These are phyloP conservation scores for Apiospora phragmitis DNA, from an alignment of 2,329 filamentous ascomycete genomes.

Conservation along the genomic window DNA sequence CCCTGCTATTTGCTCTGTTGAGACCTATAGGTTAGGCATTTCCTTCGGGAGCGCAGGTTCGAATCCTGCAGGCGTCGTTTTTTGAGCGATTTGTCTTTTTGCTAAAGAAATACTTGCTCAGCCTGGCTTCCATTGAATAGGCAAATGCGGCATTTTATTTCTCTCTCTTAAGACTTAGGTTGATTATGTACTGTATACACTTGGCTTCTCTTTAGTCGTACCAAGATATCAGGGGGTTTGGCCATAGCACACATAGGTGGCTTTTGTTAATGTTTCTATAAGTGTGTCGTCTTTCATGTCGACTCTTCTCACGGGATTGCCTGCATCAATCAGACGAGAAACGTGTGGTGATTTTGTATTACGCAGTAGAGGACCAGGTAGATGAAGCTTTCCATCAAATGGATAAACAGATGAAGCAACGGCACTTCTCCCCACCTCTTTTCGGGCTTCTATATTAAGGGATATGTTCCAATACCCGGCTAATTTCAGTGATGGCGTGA, in stretches of 20 bases:
- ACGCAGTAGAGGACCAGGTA: not conserved
- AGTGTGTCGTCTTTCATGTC: not conserved
- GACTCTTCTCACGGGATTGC: not conserved
- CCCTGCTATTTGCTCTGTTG: not conserved
- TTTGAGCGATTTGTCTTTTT: not conserved
- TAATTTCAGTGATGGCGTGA: constrained; percentile 2
- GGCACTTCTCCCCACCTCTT: not conserved
- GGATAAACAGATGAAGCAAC: not conserved
- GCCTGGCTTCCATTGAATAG: too few relatives aligned
- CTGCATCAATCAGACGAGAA: not conserved
- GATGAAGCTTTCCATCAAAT: too few relatives aligned
- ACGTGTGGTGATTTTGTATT: not conserved
- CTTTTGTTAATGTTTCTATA: too few relatives aligned
- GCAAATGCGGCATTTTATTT: not conserved
- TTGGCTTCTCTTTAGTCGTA: not conserved
- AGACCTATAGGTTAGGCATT: constrained; percentile 2
- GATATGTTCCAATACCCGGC: not conserved
- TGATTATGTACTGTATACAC: not conserved
- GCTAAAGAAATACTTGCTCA: not conserved
- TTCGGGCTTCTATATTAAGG: not conserved
- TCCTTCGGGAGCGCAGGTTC: constrained; percentile 11
- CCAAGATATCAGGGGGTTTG: not conserved
- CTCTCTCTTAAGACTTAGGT: not conserved
- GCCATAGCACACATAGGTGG: not conserved
- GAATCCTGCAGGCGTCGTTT: constrained; percentile 11